Percentiles rank a stretch among this genome's conserved stretches.
Evolutionary conservation across 2,329 filamentous ascomycete species (phyloP).

Genomic region (Harringtonia lauricola): DNA sequence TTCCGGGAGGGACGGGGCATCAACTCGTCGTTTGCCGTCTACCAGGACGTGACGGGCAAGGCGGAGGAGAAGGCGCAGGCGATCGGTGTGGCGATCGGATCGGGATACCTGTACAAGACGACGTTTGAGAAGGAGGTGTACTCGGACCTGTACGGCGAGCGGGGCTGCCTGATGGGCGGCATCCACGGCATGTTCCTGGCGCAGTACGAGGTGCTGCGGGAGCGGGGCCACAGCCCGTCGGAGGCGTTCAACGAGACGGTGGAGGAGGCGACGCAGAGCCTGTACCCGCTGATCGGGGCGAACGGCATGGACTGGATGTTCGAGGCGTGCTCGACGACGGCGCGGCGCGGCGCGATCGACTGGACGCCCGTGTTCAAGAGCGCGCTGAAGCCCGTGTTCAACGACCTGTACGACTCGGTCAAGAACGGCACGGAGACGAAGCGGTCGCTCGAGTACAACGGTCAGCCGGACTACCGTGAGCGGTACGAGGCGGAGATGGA

Average conservation of each 20-base stretch:
- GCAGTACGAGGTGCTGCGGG: conserved; percentile 99
- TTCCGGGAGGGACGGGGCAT: conserved; percentile 99
- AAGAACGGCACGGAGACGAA: conserved; percentile 86
- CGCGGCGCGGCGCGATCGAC: conserved; percentile 96
- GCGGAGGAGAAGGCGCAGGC: conserved; percentile 97
- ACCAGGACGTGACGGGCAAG: conserved; percentile 95
- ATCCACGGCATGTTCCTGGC: conserved; percentile 99
- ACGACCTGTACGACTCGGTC: conserved; percentile 90
- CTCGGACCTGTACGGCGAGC: conserved; percentile 99
- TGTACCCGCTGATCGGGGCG: conserved; percentile 94
- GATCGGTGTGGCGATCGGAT: conserved; percentile 92
- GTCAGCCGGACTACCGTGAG: conserved; percentile 89
- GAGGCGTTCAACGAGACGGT: conserved; percentile 99
- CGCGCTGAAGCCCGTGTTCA: conserved; percentile 96
- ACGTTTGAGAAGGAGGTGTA: conserved; percentile 99
- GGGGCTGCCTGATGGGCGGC: conserved; percentile 98
- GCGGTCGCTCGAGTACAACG: conserved; percentile 95
- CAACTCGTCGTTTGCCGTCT: conserved; percentile 98
- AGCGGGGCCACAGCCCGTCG: conserved; percentile 92
- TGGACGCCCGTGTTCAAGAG: conserved; percentile 98
- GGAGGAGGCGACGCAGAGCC: conserved; percentile 95
- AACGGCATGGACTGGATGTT: conserved; percentile 99
- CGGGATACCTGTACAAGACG: conserved; percentile 99
- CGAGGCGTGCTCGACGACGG: conserved; percentile 97
- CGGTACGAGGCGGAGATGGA: conserved; percentile 97